Evolutionary conservation across 805 yeast genomes (phyloP).

Genomic region (Sugiyamaella smithiae): DNA sequence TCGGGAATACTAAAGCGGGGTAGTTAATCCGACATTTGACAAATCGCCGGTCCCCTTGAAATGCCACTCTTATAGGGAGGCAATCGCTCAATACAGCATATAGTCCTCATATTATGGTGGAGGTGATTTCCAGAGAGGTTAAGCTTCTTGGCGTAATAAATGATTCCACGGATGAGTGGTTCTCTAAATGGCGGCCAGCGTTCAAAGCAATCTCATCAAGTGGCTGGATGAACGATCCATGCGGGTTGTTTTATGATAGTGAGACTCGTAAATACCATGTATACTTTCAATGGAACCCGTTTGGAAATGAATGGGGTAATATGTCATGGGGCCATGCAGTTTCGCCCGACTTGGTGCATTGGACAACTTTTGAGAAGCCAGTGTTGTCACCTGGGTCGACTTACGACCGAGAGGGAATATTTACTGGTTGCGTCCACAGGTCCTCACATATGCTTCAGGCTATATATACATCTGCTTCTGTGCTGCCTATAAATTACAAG

Average conservation of each 20-base stretch:
- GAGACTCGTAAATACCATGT: not conserved
- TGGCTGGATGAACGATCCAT: slow-evolving; percentile 4
- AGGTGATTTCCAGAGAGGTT: too few species aligned
- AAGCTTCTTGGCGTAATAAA: too few species aligned
- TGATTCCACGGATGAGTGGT: too few species aligned
- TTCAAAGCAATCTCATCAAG: not conserved
- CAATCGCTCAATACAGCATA: too few species aligned
- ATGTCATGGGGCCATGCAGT: slow-evolving; percentile 3
- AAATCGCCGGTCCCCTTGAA: too few species aligned
- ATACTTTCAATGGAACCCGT: not conserved
- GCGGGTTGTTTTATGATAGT: not conserved
- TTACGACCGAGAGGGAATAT: slow-evolving; percentile 2
- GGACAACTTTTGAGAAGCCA: not conserved
- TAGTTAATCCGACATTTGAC: not conserved
- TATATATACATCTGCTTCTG: not conserved
- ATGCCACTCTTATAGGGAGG: too few species aligned
- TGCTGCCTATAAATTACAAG: not conserved
- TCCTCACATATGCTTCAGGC: not conserved
- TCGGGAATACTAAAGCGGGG: slow-evolving; percentile 5
- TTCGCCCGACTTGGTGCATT: not conserved
- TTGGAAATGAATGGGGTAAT: slow-evolving; percentile 6
- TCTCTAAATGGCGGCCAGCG: not conserved
- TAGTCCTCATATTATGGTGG: too few species aligned
- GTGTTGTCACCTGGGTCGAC: not conserved
- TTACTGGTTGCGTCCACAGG: not conserved